A percentile compares a stretch with the other conserved stretches of the same genome.
phyloP scores from a whole-genome alignment of 306 rosid species.

The Boehmeria nivea region DNA sequence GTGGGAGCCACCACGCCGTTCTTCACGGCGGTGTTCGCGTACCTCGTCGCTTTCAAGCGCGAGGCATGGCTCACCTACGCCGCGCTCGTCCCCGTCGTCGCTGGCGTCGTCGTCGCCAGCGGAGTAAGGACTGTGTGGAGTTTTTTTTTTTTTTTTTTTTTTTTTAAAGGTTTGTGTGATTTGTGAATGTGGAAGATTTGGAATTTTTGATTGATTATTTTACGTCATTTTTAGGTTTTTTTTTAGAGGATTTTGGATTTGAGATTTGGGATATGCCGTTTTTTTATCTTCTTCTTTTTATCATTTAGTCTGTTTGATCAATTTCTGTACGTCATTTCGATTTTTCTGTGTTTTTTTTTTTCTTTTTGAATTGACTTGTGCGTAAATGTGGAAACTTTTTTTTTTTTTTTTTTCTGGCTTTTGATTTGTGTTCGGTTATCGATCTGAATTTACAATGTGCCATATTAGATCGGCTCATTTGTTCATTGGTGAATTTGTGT shows the following conservation, averaged over 20 bases:
- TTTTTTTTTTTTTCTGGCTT: background rate
- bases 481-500: too few relatives aligned
- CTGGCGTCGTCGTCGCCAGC: slow-evolving; percentile 98
- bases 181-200: too few relatives aligned
- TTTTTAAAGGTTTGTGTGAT: too few relatives aligned
- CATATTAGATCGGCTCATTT: too few relatives aligned
- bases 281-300: background rate
- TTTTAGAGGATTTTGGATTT: background rate
- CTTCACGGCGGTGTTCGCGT: slow-evolving; percentile 89
- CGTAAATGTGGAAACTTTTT: slow-evolving; percentile 1
- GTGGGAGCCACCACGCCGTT: slow-evolving; percentile 98
- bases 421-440: too few relatives aligned
- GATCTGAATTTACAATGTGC: too few relatives aligned
- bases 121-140: too few relatives aligned
- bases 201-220: too few relatives aligned
- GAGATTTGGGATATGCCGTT: background rate
- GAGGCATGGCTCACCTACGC: slow-evolving; percentile 93
- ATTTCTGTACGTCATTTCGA: background rate
- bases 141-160: background rate
- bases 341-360: background rate
- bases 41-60: slow-evolving; percentile 75
- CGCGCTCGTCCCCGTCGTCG: slow-evolving; percentile 94
- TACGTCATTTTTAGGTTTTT: too few relatives aligned
- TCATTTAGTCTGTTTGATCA: background rate
- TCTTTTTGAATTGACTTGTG: slow-evolving; percentile 8